These are phyloP conservation scores for Fraxinus ornus DNA, from an alignment of 305 asterid genomes.

Conservation along the genomic window DNA sequence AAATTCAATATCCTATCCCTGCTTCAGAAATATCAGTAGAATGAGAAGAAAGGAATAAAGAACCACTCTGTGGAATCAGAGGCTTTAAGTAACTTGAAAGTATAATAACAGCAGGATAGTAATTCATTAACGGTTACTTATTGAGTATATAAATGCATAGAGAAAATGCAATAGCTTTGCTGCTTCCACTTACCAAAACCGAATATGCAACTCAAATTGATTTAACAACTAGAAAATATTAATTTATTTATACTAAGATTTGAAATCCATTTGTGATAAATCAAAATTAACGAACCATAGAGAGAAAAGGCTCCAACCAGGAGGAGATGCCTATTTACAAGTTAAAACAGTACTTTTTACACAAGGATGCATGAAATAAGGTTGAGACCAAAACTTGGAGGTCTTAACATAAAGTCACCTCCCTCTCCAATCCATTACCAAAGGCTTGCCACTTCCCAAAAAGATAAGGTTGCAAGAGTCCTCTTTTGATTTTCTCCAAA, in stretches of 20 bases:
- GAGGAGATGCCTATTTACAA: background rate
- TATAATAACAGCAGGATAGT: background rate
- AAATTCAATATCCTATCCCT: background rate
- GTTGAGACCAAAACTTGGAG: background rate
- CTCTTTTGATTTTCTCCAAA: background rate
- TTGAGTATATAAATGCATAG: background rate
- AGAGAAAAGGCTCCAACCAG: background rate
- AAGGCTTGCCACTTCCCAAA: background rate
- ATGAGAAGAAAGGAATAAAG: background rate
- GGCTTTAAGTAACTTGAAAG: background rate
- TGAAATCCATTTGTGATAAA: background rate
- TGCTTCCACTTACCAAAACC: background rate
- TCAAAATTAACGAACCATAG: background rate
- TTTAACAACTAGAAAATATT: background rate
- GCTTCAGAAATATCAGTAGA: background rate
- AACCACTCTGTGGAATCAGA: background rate
- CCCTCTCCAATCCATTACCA: background rate
- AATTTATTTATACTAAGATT: background rate
- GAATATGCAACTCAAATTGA: background rate
- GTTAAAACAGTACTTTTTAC: background rate
- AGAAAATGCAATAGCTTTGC: background rate
- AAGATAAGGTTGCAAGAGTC: background rate
- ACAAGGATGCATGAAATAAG: background rate
- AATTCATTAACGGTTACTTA: background rate
- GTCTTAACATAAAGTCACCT: background rate